Evolutionary conservation across 1,139 yeast species (phyloP).

Genomic region (Protomyces pachydermus): DNA sequence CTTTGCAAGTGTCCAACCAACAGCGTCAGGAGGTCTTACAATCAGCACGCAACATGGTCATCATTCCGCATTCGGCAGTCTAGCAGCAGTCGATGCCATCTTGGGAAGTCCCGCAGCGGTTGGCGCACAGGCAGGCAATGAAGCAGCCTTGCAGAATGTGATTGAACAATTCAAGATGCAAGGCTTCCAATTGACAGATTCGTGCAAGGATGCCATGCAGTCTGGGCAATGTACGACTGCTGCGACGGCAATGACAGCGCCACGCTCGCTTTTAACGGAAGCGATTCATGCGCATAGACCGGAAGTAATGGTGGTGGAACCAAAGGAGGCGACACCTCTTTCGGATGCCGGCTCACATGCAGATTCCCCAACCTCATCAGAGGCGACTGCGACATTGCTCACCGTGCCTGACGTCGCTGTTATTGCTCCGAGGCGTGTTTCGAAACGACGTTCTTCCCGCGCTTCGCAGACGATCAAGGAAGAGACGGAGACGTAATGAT

Average conservation of each 20-base stretch:
- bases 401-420: neutral
- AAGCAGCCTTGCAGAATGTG: neutral
- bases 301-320: neutral
- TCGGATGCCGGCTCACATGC: neutral
- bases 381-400: neutral
- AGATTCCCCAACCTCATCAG: neutral
- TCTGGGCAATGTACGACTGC: neutral
- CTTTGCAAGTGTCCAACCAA: conserved; percentile 5
- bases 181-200: neutral
- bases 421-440: neutral
- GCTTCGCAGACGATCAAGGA: neutral
- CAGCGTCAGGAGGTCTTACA: neutral
- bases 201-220: neutral
- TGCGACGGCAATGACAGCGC: neutral
- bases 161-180: neutral
- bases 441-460: neutral
- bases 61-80: neutral
- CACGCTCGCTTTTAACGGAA: neutral
- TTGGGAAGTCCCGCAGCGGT: neutral
- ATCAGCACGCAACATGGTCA: neutral
- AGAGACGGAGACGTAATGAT: neutral
- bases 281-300: neutral
- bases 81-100: neutral
- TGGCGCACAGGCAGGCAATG: neutral
- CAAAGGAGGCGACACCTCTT: neutral